These are phyloP conservation scores for Capronia americana DNA, from an alignment of 2,329 filamentous ascomycete genomes.

Conservation along the genomic window DNA sequence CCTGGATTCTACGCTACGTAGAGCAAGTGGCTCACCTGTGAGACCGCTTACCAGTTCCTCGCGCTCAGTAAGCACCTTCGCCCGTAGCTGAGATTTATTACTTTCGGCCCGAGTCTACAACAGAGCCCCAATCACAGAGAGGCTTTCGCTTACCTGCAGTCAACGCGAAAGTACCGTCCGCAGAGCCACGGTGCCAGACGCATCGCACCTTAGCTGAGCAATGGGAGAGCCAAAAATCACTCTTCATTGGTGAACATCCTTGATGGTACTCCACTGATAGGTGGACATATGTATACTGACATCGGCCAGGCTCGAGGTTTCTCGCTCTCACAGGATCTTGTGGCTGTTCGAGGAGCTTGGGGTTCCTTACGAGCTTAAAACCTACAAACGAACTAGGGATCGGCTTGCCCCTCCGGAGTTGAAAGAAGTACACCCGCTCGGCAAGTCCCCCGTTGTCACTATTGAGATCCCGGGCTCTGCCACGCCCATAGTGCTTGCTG, in stretches of 20 bases:
- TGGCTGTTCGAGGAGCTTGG: slow-evolving; percentile 87
- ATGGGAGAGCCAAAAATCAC: slow-evolving; percentile 57
- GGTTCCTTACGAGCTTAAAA: slow-evolving; percentile 77
- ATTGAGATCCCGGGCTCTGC: slow-evolving; percentile 59
- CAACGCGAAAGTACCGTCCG: not conserved
- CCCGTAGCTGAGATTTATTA: not conserved
- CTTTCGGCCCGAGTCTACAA: not conserved
- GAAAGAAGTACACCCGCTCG: slow-evolving; percentile 79
- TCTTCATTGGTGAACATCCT: slow-evolving; percentile 64
- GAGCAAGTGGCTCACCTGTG: not conserved
- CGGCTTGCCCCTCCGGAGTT: slow-evolving; percentile 77
- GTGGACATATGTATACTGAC: slow-evolving; percentile 9
- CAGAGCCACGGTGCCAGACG: not conserved
- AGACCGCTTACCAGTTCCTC: not conserved
- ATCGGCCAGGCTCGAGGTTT: slow-evolving; percentile 74
- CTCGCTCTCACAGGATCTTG: slow-evolving; percentile 79
- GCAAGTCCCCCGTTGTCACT: slow-evolving; percentile 81
- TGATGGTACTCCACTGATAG: not conserved
- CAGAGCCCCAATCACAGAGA: not conserved
- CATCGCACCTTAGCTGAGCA: not conserved
- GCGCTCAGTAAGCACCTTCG: not conserved
- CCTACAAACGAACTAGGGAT: slow-evolving; percentile 72
- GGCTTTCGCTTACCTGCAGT: not conserved
- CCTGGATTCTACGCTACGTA: not conserved
- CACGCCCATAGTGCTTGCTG: slow-evolving; percentile 71